Conservation (phyloP, 768 basidiomycete species). For the Macrocybe gigantea region DNA sequence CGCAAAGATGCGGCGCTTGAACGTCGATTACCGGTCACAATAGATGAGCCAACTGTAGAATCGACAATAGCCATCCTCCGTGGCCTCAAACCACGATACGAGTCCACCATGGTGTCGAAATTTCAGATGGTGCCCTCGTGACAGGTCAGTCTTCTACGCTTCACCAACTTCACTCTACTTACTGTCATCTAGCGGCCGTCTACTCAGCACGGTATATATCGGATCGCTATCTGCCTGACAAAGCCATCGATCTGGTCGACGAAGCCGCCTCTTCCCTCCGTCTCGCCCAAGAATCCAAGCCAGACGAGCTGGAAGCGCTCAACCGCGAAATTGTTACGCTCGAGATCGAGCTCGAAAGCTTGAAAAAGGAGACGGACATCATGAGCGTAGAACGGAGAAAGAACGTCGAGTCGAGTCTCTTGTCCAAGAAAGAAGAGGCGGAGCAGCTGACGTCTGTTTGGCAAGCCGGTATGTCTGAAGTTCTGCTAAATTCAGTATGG, state of each 20-base stretch:
- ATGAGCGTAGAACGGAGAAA: constrained; percentile 71
- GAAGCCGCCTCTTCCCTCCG: constrained; percentile 87
- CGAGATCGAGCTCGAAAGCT: constrained; percentile 84
- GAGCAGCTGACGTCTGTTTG: constrained; percentile 57
- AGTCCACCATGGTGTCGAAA: constrained; percentile 94
- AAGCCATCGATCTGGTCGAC: constrained; percentile 89
- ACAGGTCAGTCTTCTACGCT: constrained; percentile 41
- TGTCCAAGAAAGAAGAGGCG: constrained; percentile 58
- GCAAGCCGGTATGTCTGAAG: constrained; percentile 54
- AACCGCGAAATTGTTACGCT: constrained; percentile 82
- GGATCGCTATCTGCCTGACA: constrained; percentile 85
- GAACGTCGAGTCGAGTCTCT: constrained; percentile 61
- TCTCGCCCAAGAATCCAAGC: constrained; percentile 85
- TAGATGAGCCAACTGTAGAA: constrained; percentile 85
- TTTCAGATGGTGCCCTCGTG: constrained; percentile 82
- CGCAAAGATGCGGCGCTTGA: constrained; percentile 88
- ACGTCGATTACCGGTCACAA: constrained; percentile 81
- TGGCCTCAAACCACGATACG: constrained; percentile 78
- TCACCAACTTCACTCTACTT: not conserved
- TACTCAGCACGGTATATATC: constrained; percentile 84
- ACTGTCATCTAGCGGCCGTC: constrained; percentile 54
- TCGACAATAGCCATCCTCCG: constrained; percentile 83
- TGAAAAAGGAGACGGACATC: constrained; percentile 84
- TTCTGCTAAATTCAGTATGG: not conserved
- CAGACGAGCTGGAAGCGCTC: constrained; percentile 75